Evolutionary conservation across 495 filamentous ascomycete species (phyloP).

Genomic region (Aspergillus carlsbadensis): DNA sequence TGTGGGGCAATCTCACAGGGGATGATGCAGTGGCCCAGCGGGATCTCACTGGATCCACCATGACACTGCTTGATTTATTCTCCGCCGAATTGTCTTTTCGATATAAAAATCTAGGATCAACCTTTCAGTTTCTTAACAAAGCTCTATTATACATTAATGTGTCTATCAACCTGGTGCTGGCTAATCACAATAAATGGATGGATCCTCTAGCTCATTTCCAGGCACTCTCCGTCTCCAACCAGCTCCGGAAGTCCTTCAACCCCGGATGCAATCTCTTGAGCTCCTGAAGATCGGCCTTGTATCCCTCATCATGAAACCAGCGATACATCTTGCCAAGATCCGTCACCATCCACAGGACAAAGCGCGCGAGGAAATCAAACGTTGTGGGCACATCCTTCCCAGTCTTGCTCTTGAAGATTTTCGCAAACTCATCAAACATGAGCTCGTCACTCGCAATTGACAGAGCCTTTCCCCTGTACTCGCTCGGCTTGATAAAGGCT

Average conservation of each 20-base stretch:
- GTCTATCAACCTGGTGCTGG: background rate
- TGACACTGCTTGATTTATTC: too few species aligned
- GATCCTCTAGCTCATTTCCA: conserved; percentile 20
- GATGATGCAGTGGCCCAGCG: too few species aligned
- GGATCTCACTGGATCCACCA: too few species aligned
- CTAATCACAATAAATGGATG: background rate
- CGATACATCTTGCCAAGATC: conserved; percentile 62
- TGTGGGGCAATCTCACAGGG: too few species aligned
- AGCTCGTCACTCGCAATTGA: conserved; percentile 62
- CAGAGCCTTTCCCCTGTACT: conserved; percentile 45
- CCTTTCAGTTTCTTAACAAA: too few species aligned
- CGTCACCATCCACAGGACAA: conserved; percentile 44
- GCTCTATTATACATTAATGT: background rate
- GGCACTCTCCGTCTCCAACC: conserved; percentile 58
- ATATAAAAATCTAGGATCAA: too few species aligned
- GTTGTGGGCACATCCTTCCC: conserved; percentile 51
- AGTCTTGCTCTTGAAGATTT: conserved; percentile 48
- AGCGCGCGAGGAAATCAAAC: conserved; percentile 38
- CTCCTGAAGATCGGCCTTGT: conserved; percentile 54
- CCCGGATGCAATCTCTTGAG: conserved; percentile 49
- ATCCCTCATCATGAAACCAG: conserved; percentile 64
- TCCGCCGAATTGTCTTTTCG: too few species aligned
- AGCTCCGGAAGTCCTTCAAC: conserved; percentile 57
- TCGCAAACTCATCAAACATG: conserved; percentile 47
- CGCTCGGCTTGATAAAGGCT: conserved; percentile 53